Base-by-base conservation (phyloP, 495 filamentous ascomycete genomes). In the Pseudomonodictys pantanalensis region DNA sequence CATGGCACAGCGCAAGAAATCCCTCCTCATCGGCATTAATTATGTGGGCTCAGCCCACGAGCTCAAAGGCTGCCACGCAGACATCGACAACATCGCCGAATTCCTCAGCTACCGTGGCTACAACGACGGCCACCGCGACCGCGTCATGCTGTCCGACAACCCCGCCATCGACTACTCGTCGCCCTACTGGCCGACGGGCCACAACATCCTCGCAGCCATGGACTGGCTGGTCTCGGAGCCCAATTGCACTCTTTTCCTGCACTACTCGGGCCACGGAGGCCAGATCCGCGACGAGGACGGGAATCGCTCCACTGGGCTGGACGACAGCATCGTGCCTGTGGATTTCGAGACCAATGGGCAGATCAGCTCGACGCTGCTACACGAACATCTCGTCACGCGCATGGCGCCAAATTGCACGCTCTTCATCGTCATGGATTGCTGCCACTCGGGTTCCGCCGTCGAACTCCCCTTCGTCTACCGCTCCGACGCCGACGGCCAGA, bases 11-110 rank as follows among this genome's bases (percentile, higher is more conserved):
- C 38, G 38, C 3, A 80, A 85, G 59, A 80, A 85, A 58, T 76
- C 79, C 41, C 78, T 85, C 30, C 68, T 85, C 17, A 84, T 85
- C 46, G 82, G 81, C 35, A 84, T 85, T 68, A 85, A 84, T 71
- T 85, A 85, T 66, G 72, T 69, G n/a, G 82, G 81, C 60, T 72
- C 72, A 23, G 57, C 73, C 0, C 75, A 82, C 45, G 68, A 74
- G 47, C 72, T 85, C 23, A 71, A 75, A 24, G 82, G 82, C 20
- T 85, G 82, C 66, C 77, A 82, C 65, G 78, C 81, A 53, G 82
- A 85, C 60, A 74, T 78, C 22, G 63, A 76, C 35, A 83, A 83
- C 63, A 69, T 83, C 71, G 76, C n/a, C 67, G 75, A 61, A 12
- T 66, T 62, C 32, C 41, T 69, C 6, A 33, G 22, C 33, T 53